Evolutionary conservation across 352 stramenopile species (phyloP), one percentile per base, ranked within the genome.

Genomic region (Globisporangium paddicum): DNA sequence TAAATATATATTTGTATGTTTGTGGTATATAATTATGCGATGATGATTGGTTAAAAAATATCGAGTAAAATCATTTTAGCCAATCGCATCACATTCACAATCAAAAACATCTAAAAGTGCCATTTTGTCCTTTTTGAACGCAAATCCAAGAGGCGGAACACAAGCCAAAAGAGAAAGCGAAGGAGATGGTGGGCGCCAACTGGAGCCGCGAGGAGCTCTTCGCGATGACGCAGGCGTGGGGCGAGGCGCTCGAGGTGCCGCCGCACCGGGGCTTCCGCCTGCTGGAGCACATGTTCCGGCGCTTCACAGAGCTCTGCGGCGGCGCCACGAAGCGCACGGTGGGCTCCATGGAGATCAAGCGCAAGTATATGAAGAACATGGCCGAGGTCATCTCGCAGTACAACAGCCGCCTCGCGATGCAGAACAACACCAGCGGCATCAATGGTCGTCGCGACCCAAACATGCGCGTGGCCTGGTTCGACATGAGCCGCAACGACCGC

Each of bases 341-440:
- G 2, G 54, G 54, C 26, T 60, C 54, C 9, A 50, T 60, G 40
- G 28, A 45, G 40, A 60, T 60, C 41, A 60, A 60, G 54, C 54
- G 54, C 28, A 60, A 60, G 54, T 60, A 60, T 28, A 60, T 60
- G 54, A 60, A 60, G 41, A 60, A 60, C 54, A 60, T 60, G 54
- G 54, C 35, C 5, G 40, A 50, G 0, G 54, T 60, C 8, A 60
- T 60, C 41, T 19, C 26, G 11, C 40, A 52, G 54, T 60, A 44
- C 28, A 46, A 37, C 8, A 40, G 25, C 26, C 25, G 19, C 3
- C 46, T 35, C 5, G 23, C 25, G 46, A 9, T 19, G 26, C 46
- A 38, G 19, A 11, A 21, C 8, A 28, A 6, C n/a, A 18, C 25
- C 18, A 28, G 18, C 28, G 32, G 6, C 16, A 21, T 2, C 10